A percentile compares a stretch with the other conserved stretches of the same genome.
These are phyloP conservation scores for Leccinum olivaceopallidum DNA, from an alignment of 768 basidiomycete species.

Conservation along the genomic window DNA sequence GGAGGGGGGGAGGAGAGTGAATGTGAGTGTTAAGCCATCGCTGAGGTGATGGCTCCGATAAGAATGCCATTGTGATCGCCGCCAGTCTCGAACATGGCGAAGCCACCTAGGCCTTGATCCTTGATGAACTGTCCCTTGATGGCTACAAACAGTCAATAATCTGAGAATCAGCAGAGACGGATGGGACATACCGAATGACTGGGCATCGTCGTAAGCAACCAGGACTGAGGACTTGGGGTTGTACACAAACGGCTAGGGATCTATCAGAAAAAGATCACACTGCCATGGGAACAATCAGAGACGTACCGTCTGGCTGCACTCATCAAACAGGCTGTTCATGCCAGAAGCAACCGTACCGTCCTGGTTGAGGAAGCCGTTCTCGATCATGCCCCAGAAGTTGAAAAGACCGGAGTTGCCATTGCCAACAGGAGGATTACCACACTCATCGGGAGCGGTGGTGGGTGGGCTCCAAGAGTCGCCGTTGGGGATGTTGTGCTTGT, in stretches of 20 bases:
- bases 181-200: constrained; percentile 50
- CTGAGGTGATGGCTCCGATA: constrained; percentile 33
- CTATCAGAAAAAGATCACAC: constrained; percentile 4
- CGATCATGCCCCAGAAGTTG: constrained; percentile 63
- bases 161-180: not conserved
- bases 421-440: constrained; percentile 54
- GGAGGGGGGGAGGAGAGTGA: constrained; percentile 3
- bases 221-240: constrained; percentile 50
- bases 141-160: constrained; percentile 25
- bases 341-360: constrained; percentile 50
- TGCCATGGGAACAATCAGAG: not conserved
- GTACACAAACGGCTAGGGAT: constrained; percentile 64
- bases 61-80: constrained; percentile 42
- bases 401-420: constrained; percentile 50
- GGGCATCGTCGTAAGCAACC: constrained; percentile 65
- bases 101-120: constrained; percentile 37
- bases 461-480: constrained; percentile 60
- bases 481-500: constrained; percentile 40
- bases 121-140: constrained; percentile 45
- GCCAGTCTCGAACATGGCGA: constrained; percentile 46
- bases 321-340: constrained; percentile 56
- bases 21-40: constrained; percentile 22
- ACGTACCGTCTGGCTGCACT: constrained; percentile 75
- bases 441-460: constrained; percentile 50
- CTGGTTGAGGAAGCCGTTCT: constrained; percentile 51